Conservation (phyloP, 2,329 filamentous ascomycete genomes). For the Alternaria brassicae region DNA sequence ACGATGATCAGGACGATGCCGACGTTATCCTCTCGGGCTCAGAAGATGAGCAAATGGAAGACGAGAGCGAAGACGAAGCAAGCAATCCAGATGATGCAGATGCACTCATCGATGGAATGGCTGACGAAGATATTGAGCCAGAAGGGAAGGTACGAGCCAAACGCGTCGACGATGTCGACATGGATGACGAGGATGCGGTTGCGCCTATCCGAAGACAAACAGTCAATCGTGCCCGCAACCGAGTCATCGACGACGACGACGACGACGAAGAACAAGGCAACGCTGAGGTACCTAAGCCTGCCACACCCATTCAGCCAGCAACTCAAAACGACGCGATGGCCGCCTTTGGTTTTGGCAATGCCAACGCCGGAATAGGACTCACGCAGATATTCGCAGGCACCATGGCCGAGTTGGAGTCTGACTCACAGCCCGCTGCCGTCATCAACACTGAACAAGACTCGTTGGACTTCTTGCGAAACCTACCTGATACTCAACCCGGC, state of each 20-base stretch:
- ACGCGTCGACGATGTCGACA: slow-evolving; percentile 50
- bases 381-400: slow-evolving; percentile 93
- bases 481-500: slow-evolving; percentile 65
- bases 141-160: slow-evolving; percentile 27
- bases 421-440: slow-evolving; percentile 42
- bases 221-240: slow-evolving; percentile 53
- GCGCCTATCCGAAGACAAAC: slow-evolving; percentile 60
- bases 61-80: slow-evolving; percentile 32
- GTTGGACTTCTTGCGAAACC: slow-evolving; percentile 57
- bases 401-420: slow-evolving; percentile 69
- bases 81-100: slow-evolving; percentile 37
- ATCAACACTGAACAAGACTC: slow-evolving; percentile 56
- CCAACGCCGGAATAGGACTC: slow-evolving; percentile 66
- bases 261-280: slow-evolving; percentile 61
- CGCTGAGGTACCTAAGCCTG: slow-evolving; percentile 20
- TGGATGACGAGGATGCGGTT: slow-evolving; percentile 53
- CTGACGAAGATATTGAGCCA: slow-evolving; percentile 44
- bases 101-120: slow-evolving; percentile 51
- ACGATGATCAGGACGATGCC: slow-evolving; percentile 39
- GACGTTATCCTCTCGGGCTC: slow-evolving; percentile 39
- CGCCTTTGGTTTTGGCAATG: slow-evolving; percentile 51
- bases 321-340: slow-evolving; percentile 45
- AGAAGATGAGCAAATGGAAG: slow-evolving; percentile 38
- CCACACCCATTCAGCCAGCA: slow-evolving; percentile 31
- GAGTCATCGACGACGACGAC: slow-evolving; percentile 72